These are phyloP conservation scores for Candida adriatica DNA, from an alignment of 805 yeast genomes.

Conservation along the genomic window DNA sequence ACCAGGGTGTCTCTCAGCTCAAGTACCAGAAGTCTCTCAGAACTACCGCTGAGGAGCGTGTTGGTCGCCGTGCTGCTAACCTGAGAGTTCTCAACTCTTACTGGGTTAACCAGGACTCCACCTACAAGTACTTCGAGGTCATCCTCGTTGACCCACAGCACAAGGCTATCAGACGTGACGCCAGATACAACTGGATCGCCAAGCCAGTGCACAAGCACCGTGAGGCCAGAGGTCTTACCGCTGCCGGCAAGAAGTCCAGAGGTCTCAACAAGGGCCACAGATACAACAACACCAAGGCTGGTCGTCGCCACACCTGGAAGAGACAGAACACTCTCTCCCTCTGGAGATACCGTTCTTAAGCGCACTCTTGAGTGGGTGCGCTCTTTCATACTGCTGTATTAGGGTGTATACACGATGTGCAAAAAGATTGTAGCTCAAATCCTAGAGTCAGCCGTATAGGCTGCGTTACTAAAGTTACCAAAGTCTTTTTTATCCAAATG, in stretches of 20 bases:
- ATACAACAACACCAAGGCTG: conserved; percentile 96
- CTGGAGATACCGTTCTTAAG: conserved; percentile 88
- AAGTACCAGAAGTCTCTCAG: conserved; percentile 98
- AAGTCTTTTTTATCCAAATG: no score
- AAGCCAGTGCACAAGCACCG: conserved; percentile 99
- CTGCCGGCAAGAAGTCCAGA: conserved; percentile 98
- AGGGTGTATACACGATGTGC: no score
- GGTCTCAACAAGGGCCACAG: conserved; percentile 99
- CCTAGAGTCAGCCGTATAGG: no score
- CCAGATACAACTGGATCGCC: conserved; percentile 99
- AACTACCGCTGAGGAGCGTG: conserved; percentile 99
- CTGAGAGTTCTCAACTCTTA: conserved; percentile 98
- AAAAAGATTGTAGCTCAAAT: no score
- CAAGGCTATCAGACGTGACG: conserved; percentile 98
- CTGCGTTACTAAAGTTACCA: no score
- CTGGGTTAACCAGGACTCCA: conserved; percentile 99
- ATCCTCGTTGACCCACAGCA: conserved; percentile 96
- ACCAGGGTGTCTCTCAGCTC: conserved; percentile 99
- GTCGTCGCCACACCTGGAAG: conserved; percentile 99
- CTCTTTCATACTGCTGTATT: no score
- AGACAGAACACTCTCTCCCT: conserved; percentile 95
- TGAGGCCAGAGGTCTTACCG: conserved; percentile 98
- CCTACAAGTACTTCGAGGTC: conserved; percentile 99
- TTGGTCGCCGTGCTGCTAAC: conserved; percentile 98
- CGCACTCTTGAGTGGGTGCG: conserved; percentile 6